Evolutionary conservation across 179 eudicot species (phyloP), one percentile per base, ranked within the genome.

Genomic region (Actinidia arguta): DNA sequence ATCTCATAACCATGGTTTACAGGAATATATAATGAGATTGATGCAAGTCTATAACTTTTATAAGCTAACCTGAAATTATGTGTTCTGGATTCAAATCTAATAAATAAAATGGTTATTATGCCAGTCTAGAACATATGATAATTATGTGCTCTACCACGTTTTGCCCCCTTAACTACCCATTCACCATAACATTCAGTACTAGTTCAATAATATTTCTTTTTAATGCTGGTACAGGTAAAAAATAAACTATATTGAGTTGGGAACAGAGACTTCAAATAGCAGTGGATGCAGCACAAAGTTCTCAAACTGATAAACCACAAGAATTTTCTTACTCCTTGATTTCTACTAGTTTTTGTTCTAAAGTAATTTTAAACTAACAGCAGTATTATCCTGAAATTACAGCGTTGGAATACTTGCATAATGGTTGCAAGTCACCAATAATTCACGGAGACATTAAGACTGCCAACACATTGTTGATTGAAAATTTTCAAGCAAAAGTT

Each of bases 361-460:
- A 44, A 66, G 13, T 27, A 0, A 0, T 27, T 13, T 31, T 27
- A 14, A 66, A 5, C 44, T 66, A 31, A 66, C 18, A 31, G 2
- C 68, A 64, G 20, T 12, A 31, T 42, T 2, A 9, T 8, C 31
- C 2, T 79, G 48, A 25, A 27, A n/a, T 73, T 79, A 70, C 44
- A 91, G 95, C 91, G 66, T 48, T 93, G 88, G 94, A 88, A 71
- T 91, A 93, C 73, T 73, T 92, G 85, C 93, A 91, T 71, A 72
- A 86, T 74, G 94, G 91, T 22, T 88, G 93, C 80, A 85, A 87
- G 58, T 93, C 92, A 22, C 88, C 94, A 12, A 88, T 92, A 79
- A 84, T 92, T 42, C 96, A 92, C 63, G 88, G 96, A 90, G 96
- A 92, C 86, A 86, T 92, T 72, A 92, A 92, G 86, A 78, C 92